Conservation (phyloP, 805 yeast species). For the Wickerhamiella hasegawae region DNA sequence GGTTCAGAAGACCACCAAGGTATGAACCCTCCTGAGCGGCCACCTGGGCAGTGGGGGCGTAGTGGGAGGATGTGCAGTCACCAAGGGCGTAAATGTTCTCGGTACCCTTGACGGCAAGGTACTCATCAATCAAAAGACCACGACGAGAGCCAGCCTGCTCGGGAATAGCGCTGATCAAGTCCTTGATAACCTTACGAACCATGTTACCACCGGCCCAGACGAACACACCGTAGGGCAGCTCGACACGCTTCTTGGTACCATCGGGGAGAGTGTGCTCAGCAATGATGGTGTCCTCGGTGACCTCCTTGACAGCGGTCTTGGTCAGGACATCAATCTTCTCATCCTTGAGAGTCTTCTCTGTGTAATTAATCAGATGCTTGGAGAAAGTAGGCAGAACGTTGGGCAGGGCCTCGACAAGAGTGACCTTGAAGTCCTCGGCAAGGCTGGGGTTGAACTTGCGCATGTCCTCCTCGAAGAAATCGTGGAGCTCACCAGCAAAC, state of each 20-base stretch:
- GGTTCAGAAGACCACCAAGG: conserved; percentile 57
- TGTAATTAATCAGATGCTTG: conserved; percentile 39
- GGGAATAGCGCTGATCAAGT: conserved; percentile 51
- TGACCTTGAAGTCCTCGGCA: conserved; percentile 64
- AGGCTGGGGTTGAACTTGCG: conserved; percentile 78
- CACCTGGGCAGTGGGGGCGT: conserved; percentile 94
- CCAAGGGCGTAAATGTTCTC: conserved; percentile 78
- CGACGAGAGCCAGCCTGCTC: conserved; percentile 60
- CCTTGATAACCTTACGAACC: conserved; percentile 57
- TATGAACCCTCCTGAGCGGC: conserved; percentile 88
- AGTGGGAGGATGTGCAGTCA: conserved; percentile 80
- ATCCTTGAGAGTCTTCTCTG: conserved; percentile 56
- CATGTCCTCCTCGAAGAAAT: conserved; percentile 83
- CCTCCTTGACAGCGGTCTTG: conserved; percentile 79
- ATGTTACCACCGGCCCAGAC: conserved; percentile 98
- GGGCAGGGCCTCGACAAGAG: conserved; percentile 82
- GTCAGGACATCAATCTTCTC: conserved; percentile 60
- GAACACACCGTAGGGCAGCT: conserved; percentile 77
- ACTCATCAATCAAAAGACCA: conserved; percentile 76
- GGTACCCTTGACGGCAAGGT: conserved; percentile 67
- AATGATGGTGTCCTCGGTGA: conserved; percentile 50
- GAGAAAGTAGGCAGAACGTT: conserved; percentile 48
- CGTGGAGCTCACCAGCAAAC: conserved; percentile 91
- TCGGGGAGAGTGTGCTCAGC: conserved; percentile 54
- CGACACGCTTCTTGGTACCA: conserved; percentile 44